Evolutionary conservation across 2,329 filamentous ascomycete genomes (phyloP).

Genomic region (Daldinia eschscholtzii): DNA sequence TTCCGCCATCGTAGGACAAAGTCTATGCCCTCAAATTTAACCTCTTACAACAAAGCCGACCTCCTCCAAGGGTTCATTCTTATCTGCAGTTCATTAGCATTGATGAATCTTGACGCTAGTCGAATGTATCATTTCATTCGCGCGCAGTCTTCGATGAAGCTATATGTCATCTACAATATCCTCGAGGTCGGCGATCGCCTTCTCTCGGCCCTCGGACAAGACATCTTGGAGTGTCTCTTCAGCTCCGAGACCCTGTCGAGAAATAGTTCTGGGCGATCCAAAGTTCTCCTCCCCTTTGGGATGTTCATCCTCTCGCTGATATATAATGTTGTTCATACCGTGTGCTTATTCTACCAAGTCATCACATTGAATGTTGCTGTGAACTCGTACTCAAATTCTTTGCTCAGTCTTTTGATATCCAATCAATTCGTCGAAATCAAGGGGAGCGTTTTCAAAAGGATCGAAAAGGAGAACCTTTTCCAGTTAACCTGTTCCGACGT

Average conservation of each 20-base stretch:
- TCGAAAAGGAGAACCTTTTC: constrained; percentile 97
- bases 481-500: constrained; percentile 97
- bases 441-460: constrained; percentile 97
- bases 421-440: constrained; percentile 99
- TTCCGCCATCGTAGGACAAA: constrained; percentile 79
- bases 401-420: constrained; percentile 90
- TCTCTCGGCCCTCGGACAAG: constrained; percentile 91
- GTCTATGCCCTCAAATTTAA: constrained; percentile 85
- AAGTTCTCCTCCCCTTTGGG: constrained; percentile 87
- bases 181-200: constrained; percentile 93
- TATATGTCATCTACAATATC: constrained; percentile 99
- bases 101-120: constrained; percentile 94
- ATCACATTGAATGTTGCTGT: constrained; percentile 98
- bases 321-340: constrained; percentile 90
- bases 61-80: constrained; percentile 91
- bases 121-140: constrained; percentile 98
- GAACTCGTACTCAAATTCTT: constrained; percentile 97
- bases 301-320: constrained; percentile 89
- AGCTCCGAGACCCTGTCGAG: constrained; percentile 92
- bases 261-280: constrained; percentile 88
- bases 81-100: constrained; percentile 82
- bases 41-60: constrained; percentile 94
- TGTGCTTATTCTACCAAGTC: constrained; percentile 94
- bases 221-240: constrained; percentile 95
- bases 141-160: constrained; percentile 95